Base-by-base conservation (phyloP, 305 asterid genomes). In the Withania somnifera region DNA sequence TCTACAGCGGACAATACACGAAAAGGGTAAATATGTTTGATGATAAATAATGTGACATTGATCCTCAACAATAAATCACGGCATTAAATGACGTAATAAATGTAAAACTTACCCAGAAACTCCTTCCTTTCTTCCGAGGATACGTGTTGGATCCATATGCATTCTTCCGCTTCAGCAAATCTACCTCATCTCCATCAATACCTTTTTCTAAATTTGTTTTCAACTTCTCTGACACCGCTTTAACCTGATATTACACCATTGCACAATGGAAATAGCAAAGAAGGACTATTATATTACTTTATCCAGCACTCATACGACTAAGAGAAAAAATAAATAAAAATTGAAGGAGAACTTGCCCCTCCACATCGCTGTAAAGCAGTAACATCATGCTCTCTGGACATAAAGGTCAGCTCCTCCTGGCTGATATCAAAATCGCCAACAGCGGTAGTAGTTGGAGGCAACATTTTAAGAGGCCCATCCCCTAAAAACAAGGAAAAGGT, bases 71-170 rank as follows among this genome's bases (percentile, higher is more conserved):
- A 53, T 64, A n/a, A 51, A 57, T 54, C 38, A 71, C 24, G 5
- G 52, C n/a, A 79, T 2, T 19, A 40, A 10, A 45, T 22, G 11
- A 20, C 32, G 51, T 30, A 77, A 58, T 67, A 28, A 32, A 20
- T 30, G 7, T 30, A 71, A 11, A 57, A 69, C 47, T 47, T 83
- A 88, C 91, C 91, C 88, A 88, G 82, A 94, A 94, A 87, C 92
- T 89, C 66, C 97, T 87, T 45, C 98, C 99, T 87, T 95, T 95
- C 89, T 94, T 95, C 79, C 94, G 90, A 79, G 99, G 99, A 85
- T 95, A 95, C 69, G 98, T 95, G 88, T 95, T 95, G 51, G 99
- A 89, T 81, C 99, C 99, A 89, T 91, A 95, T 76, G 90, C 90
- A 71, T 85, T 85, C 87, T 90, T 91, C 54, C 99, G 86, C 77